A percentile compares a stretch with the other conserved stretches of the same genome.
These are phyloP conservation scores for Saccharomyces mikatae DNA, from an alignment of 805 yeast species.

Conservation along the genomic window DNA sequence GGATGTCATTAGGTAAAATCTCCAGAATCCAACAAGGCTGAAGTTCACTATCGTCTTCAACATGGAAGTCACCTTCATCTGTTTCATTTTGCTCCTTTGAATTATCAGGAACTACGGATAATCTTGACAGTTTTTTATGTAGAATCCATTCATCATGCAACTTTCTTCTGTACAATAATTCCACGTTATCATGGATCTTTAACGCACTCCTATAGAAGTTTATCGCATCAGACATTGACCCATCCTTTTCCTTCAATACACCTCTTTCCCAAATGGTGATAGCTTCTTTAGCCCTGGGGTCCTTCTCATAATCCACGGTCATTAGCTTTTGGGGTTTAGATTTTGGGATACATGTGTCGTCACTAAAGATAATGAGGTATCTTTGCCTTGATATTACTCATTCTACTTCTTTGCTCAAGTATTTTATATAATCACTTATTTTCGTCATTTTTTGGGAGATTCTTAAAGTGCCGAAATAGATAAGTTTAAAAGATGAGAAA, in stretches of 20 bases:
- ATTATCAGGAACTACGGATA: constrained; percentile 6
- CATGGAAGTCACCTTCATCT: constrained; percentile 17
- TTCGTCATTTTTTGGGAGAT: neutral
- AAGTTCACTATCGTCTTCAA: constrained; percentile 17
- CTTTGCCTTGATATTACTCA: neutral
- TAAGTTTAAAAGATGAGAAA: neutral
- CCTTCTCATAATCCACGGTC: neutral
- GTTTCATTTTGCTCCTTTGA: constrained; percentile 5
- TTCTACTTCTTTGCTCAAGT: neutral
- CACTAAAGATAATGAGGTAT: neutral
- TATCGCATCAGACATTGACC: constrained; percentile 78
- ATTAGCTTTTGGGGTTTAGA: neutral
- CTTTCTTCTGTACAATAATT: constrained; percentile 54
- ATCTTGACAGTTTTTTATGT: constrained; percentile 15
- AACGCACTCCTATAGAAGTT: constrained; percentile 64
- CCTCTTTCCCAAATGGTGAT: constrained; percentile 62
- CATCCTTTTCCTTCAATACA: constrained; percentile 60
- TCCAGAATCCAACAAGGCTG: constrained; percentile 37
- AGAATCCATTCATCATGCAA: constrained; percentile 38
- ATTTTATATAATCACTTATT: neutral
- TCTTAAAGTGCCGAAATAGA: neutral
- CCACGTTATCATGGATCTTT: constrained; percentile 49
- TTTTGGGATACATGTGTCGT: neutral
- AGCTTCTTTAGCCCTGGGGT: constrained; percentile 33
- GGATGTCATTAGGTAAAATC: constrained; percentile 49